Conservation (phyloP, 352 stramenopile species). For the Pythium oligandrum region DNA sequence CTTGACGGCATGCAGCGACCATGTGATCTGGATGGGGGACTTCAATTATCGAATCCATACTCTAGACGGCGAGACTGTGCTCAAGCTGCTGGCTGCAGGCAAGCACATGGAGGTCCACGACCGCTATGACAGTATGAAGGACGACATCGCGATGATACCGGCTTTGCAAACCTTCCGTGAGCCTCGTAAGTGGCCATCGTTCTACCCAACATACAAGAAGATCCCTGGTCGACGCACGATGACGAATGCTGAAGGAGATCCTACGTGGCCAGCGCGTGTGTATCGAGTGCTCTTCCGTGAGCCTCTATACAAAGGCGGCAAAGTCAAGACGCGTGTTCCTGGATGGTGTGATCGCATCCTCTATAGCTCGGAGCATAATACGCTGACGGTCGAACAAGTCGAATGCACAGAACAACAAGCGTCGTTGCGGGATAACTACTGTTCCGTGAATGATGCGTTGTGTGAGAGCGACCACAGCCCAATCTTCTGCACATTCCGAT, state of each 20-base stretch:
- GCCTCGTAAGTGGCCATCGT: conserved; percentile 57
- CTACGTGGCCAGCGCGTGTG: conserved; percentile 43
- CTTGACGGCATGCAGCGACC: conserved; percentile 54
- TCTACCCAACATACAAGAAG: conserved; percentile 82
- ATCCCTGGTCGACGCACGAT: conserved; percentile 27
- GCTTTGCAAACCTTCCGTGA: conserved; percentile 44
- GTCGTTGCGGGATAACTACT: conserved; percentile 48
- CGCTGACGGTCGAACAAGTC: conserved; percentile 38
- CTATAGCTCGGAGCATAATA: conserved; percentile 26
- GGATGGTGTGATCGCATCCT: conserved; percentile 72
- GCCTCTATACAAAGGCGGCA: conserved; percentile 69
- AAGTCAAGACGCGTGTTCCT: conserved; percentile 54
- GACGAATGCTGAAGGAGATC: conserved; percentile 19
- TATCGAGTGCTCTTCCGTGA: conserved; percentile 57
- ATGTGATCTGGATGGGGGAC: conserved; percentile 80
- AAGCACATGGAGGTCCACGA: conserved; percentile 59
- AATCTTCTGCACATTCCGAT: conserved; percentile 51
- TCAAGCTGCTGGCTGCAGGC: conserved; percentile 33
- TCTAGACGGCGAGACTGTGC: conserved; percentile 39
- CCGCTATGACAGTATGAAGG: conserved; percentile 58
- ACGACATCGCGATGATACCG: conserved; percentile 34
- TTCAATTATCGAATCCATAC: conserved; percentile 72
- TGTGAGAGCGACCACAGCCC: conserved; percentile 62
- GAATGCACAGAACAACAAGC: conserved; percentile 8
- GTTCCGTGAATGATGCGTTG: conserved; percentile 51